Evolutionary conservation across 1,284 basidiomycete species (phyloP), one percentile per base, ranked within the genome.

Genomic region (Exsudoporus floridanus): DNA sequence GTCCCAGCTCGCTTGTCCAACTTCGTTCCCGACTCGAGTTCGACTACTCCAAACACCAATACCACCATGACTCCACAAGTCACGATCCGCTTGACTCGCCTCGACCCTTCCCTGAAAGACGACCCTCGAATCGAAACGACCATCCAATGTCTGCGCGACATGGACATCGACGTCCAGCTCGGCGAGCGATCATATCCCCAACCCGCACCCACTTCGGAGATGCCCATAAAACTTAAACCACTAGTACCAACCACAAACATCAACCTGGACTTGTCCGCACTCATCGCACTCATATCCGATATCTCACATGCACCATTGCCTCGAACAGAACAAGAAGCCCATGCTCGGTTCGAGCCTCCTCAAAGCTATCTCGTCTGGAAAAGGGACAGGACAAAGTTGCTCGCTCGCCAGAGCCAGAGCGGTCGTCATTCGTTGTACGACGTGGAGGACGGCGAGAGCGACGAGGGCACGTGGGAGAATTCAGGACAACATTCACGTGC

Each of bases 281-380:
- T 94, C 46, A 88, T 94, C 56, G 91, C 90, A 0, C 77, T 94
- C 25, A 81, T 90, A 31, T 91, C 89, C 5, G 91, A 94, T 60
- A 80, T 92, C 37, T 84, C 90, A 0, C 91, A 94, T 66, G 76
- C 87, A 1, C 74, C 80, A 0, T 73, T 92, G 0, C 90, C 91
- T 0, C 40, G 51, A 0, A 76, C 77, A 1, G 61, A 75, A 0
- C 79, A 79, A 23, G 84, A 83, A 39, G 89, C 89, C 0, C 73
- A 80, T 14, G 62, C 66, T 19, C 78, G 88, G 9, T 93, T 88
- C 62, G 74, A 81, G 35, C 78, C 84, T 9, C 74, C 81, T 0
- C 69, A 74, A 33, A 72, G 74, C 38, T 82, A 85, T 54, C 69
- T 78, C 16, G 78, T 81, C 53, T 83, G 83, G 83, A 81, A 82